Evolutionary conservation across 345 rosid genomes (phyloP), one percentile per base, ranked within the genome.

Genomic region (Dimocarpus longan): DNA sequence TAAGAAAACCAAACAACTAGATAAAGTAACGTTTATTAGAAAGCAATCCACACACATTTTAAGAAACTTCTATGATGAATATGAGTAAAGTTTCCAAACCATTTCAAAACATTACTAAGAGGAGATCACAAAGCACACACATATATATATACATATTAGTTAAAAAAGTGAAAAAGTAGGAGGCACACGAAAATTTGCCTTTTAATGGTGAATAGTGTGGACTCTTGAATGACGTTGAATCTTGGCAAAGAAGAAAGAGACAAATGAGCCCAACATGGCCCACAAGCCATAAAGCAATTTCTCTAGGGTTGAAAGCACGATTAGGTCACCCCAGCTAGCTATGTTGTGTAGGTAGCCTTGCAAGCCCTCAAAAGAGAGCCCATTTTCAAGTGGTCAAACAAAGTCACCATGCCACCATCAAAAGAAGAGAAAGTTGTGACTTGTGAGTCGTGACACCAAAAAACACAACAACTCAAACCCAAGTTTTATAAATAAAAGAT

Each of bases 361-460:
- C 16, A 26, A 70, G 64, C 68, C 76, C 75, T 40, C 71, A 42
- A 42, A 72, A 71, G 66, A 24, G 22, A 79, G 80, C 63, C 60
- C 80, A 81, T 46, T 48, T 48, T 68, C 52, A 68, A 60, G 78
- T 22, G 76, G 76, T 82, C 79, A 76, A 57, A 76, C 26, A 21
- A 12, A 71, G 52, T 42, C 67, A 26, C 46, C 26, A 18, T 32
- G 1, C 75, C 24, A 0, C 44, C 82, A 67, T 85, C 40, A 85
- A 87, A 87, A 87, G 90, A 65, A 79, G 90, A 85, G 85, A 85
- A 85, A 84, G 87, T 64, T 50, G 56, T 50, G 56, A 50, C 6
- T 13, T 12, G 56, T 50, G 56, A 42, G 44, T 8, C 9, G 63
- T 28, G 68, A 67, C 64, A n/a, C 54, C 54, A 56, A 39, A 76